Base-by-base conservation (phyloP, 371 early-diverging fungal species). In the Zopfochytrium polystomum region DNA sequence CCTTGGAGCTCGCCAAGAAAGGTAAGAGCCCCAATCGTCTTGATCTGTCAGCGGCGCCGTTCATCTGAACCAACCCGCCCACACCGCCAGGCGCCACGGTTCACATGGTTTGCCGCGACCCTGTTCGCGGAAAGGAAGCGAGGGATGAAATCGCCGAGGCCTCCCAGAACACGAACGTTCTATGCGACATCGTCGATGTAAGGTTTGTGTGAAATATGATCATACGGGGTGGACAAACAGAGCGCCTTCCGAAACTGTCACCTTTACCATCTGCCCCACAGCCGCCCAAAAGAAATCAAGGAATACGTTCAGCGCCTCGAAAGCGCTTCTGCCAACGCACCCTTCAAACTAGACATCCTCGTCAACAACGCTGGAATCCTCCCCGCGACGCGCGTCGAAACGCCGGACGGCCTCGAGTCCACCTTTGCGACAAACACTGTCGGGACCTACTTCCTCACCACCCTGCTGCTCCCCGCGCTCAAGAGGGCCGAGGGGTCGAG, bases 281-380 rank as follows among this genome's bases (percentile, higher is more conserved):
- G n/a, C n/a, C n/a, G n/a, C n/a, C n/a, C n/a, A n/a, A n/a, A n/a
- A n/a, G n/a, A n/a, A 58, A n/a, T n/a, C n/a, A n/a, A n/a, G n/a
- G n/a, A n/a, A n/a, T n/a, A n/a, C n/a, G n/a, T n/a, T n/a, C n/a
- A n/a, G n/a, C n/a, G n/a, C n/a, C n/a, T n/a, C n/a, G n/a, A n/a
- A n/a, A n/a, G n/a, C n/a, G n/a, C n/a, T n/a, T n/a, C n/a, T n/a
- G n/a, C n/a, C n/a, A n/a, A n/a, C n/a, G n/a, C n/a, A n/a, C n/a
- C n/a, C n/a, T n/a, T n/a, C n/a, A 58, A 48, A 35, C 13, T 63
- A n/a, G 51, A 58, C 48, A 49, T 64, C 34, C 52, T 58, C 32
- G 33, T 65, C 49, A 66, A 66, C 66, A 66, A 66, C 45, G 66
- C 66, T n/a, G 66, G 66, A 27, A 60, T 59, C 13, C 60, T 66